A percentile compares a stretch with the other conserved stretches of the same genome.
Conservation (phyloP, 179 eudicot species). For the Actinidia chinensis region DNA sequence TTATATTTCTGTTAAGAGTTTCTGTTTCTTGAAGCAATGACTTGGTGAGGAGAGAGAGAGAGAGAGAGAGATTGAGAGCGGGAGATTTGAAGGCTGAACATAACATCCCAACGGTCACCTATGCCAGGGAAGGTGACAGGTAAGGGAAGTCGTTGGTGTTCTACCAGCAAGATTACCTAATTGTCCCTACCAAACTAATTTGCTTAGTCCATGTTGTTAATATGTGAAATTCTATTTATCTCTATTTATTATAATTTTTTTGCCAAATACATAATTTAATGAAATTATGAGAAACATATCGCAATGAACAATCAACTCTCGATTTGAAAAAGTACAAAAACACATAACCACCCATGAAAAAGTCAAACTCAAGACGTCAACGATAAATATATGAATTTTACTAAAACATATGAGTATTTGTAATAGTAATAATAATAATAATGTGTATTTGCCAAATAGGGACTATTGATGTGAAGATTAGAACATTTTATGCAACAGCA, state of each 20-base stretch:
- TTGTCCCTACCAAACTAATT: neutral
- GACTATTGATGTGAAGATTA: no score
- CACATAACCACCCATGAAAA: no score
- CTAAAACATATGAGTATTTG: no score
- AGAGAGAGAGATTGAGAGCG: conserved; percentile 4
- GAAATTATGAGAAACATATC: neutral
- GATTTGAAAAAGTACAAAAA: no score
- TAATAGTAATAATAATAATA: no score
- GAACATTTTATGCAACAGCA: no score
- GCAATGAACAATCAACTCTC: no score
- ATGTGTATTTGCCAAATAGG: no score
- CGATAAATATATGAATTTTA: no score
- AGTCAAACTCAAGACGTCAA: no score
- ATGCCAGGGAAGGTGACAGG: conserved; percentile 1
- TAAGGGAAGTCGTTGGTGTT: neutral
- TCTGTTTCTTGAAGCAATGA: conserved; percentile 36
- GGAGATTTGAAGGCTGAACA: conserved; percentile 25
- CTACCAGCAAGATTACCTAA: conserved; percentile 1
- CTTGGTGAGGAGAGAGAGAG: conserved; percentile 11
- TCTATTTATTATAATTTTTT: neutral
- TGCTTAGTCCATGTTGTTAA: neutral
- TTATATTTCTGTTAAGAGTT: conserved; percentile 17
- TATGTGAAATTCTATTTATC: no score
- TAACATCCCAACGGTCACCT: conserved; percentile 16
- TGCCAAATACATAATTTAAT: neutral